Conservation (phyloP, 2,329 filamentous ascomycete species). For the Parasarocladium wereldwijsianum region DNA sequence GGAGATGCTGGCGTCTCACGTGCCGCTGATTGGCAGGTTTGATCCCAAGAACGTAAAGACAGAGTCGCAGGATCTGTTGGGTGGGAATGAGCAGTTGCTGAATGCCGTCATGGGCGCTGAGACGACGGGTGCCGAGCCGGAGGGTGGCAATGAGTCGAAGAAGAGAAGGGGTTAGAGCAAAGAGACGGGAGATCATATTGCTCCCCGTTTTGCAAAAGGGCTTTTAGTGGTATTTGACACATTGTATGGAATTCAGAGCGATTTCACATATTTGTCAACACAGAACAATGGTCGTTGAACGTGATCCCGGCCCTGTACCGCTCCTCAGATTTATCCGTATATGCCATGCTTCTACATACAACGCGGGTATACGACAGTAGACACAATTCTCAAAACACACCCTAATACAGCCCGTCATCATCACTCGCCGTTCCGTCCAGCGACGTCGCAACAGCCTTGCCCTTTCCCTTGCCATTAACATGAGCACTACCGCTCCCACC, state of each 20-base stretch:
- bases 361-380: too few relatives aligned
- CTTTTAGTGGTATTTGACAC: too few relatives aligned
- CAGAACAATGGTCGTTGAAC: too few relatives aligned
- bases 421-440: constrained; percentile 39
- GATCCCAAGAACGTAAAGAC: constrained; percentile 44
- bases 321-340: too few relatives aligned
- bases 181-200: too few relatives aligned
- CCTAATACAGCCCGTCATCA: constrained; percentile 41
- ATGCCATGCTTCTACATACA: too few relatives aligned
- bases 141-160: constrained; percentile 20
- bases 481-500: constrained; percentile 12
- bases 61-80: constrained; percentile 20
- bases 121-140: constrained; percentile 15
- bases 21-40: constrained; percentile 49
- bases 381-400: background rate
- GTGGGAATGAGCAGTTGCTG: constrained; percentile 30
- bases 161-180: constrained; percentile 13
- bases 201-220: too few relatives aligned
- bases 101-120: constrained; percentile 26
- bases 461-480: constrained; percentile 34
- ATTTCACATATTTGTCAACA: too few relatives aligned
- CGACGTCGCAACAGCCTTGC: constrained; percentile 37
- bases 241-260: too few relatives aligned
- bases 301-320: too few relatives aligned
- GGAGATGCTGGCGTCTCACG: constrained; percentile 54